A percentile compares a stretch with the other conserved stretches of the same genome.
Conservation (phyloP, 1,284 basidiomycete genomes). For the Trichosporon sp. region DNA sequence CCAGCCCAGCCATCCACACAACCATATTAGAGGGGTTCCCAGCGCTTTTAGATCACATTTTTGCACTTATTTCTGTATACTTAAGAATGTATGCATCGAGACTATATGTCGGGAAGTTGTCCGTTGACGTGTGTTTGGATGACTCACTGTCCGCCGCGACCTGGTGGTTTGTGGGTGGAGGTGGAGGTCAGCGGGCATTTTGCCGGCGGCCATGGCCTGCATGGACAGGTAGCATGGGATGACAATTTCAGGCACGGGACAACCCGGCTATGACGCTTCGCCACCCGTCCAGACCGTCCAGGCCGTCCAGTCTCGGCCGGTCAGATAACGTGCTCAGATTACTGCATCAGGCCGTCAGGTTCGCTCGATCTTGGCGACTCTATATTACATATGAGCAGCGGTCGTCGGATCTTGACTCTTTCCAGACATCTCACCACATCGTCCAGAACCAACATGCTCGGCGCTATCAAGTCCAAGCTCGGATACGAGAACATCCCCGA, state of each 20-base stretch:
- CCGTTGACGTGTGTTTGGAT: no score
- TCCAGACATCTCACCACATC: background rate
- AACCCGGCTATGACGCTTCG: background rate
- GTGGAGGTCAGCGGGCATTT: background rate
- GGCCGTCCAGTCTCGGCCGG: no score
- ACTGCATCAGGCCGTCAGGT: no score
- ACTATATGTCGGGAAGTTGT: background rate
- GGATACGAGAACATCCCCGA: conserved; percentile 33
- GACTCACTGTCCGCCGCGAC: no score
- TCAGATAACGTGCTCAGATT: no score
- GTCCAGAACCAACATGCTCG: conserved; percentile 11
- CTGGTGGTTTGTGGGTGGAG: no score
- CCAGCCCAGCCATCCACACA: no score
- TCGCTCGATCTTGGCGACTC: no score
- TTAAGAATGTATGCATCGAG: conserved; percentile 2
- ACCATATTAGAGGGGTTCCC: background rate
- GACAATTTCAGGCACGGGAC: background rate
- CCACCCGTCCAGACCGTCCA: no score
- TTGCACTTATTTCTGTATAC: conserved; percentile 1
- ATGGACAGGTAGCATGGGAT: background rate
- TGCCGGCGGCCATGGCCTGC: background rate
- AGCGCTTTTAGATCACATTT: background rate
- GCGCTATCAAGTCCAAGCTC: conserved; percentile 11
- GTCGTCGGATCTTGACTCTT: background rate
- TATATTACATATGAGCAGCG: no score